Conservation (phyloP, 2,329 filamentous ascomycete species). For the Penicillium sp. region DNA sequence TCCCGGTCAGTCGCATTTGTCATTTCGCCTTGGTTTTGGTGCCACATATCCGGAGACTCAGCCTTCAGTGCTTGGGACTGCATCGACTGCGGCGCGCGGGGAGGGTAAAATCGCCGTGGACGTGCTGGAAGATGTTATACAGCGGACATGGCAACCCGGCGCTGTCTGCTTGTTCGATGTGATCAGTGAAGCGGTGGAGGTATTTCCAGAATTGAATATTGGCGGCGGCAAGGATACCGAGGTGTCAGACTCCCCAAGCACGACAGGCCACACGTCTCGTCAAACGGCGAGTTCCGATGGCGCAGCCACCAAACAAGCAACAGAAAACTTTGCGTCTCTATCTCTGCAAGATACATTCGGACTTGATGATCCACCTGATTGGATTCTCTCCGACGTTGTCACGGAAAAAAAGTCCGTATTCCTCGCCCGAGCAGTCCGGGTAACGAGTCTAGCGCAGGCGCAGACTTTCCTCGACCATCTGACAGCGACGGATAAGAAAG, state of each 20-base stretch:
- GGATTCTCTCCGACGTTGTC: conserved; percentile 74
- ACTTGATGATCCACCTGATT: conserved; percentile 57
- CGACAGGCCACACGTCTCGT: conserved; percentile 11
- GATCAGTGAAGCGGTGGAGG: conserved; percentile 66
- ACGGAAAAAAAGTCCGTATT: conserved; percentile 88
- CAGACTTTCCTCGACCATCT: conserved; percentile 73
- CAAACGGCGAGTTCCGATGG: conserved; percentile 5
- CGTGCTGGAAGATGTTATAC: conserved; percentile 68
- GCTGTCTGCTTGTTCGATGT: conserved; percentile 88
- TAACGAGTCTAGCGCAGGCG: conserved; percentile 72
- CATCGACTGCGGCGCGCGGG: conserved; percentile 73
- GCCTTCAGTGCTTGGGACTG: conserved; percentile 74
- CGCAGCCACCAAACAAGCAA: not conserved
- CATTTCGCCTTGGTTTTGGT: conserved; percentile 67
- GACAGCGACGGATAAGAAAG: conserved; percentile 78
- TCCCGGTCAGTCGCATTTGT: conserved; percentile 58
- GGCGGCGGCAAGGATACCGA: conserved; percentile 28
- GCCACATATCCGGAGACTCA: conserved; percentile 72
- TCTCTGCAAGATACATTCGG: conserved; percentile 36
- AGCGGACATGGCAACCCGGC: conserved; percentile 70
- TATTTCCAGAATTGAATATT: conserved; percentile 60
- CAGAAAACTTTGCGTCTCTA: conserved; percentile 32
- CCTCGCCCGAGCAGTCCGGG: conserved; percentile 72
- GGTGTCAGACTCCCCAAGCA: conserved; percentile 3
- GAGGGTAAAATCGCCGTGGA: conserved; percentile 72